Conservation (phyloP, 2,329 filamentous ascomycete genomes). For the Cladosporium sp. region DNA sequence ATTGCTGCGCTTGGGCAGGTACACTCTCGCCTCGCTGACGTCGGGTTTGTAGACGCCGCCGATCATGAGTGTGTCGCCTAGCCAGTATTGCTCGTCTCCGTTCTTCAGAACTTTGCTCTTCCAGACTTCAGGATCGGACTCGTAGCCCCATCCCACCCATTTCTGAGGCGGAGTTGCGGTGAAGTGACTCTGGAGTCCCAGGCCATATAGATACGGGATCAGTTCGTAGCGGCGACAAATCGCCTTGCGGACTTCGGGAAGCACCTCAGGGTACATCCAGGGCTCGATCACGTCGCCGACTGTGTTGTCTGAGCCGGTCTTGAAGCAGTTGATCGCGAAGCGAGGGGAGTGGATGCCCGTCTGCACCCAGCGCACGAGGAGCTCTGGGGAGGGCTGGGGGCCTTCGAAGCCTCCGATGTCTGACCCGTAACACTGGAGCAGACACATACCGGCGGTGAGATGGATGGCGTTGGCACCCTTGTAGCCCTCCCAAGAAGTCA, state of each 20-base stretch:
- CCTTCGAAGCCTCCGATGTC: slow-evolving; percentile 74
- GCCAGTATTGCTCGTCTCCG: slow-evolving; percentile 69
- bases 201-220: slow-evolving; percentile 66
- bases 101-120: slow-evolving; percentile 49
- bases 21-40: slow-evolving; percentile 51
- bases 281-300: slow-evolving; percentile 71
- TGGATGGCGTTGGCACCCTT: slow-evolving; percentile 66
- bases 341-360: slow-evolving; percentile 64
- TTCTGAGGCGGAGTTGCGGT: slow-evolving; percentile 60
- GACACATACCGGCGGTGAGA: slow-evolving; percentile 61
- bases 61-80: slow-evolving; percentile 61
- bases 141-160: slow-evolving; percentile 71
- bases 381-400: slow-evolving; percentile 64
- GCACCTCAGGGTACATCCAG: slow-evolving; percentile 69
- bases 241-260: slow-evolving; percentile 56
- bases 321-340: slow-evolving; percentile 76
- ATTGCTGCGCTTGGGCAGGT: slow-evolving; percentile 50
- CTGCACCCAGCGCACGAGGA: slow-evolving; percentile 69
- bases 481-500: slow-evolving; percentile 70
- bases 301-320: slow-evolving; percentile 62
- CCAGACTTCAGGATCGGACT: slow-evolving; percentile 63
- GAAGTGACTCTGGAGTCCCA: slow-evolving; percentile 57
- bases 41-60: slow-evolving; percentile 64
- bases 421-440: slow-evolving; percentile 62
- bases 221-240: slow-evolving; percentile 69